Conservation (phyloP, 345 rosid genomes). For the Physaria fendleri region DNA sequence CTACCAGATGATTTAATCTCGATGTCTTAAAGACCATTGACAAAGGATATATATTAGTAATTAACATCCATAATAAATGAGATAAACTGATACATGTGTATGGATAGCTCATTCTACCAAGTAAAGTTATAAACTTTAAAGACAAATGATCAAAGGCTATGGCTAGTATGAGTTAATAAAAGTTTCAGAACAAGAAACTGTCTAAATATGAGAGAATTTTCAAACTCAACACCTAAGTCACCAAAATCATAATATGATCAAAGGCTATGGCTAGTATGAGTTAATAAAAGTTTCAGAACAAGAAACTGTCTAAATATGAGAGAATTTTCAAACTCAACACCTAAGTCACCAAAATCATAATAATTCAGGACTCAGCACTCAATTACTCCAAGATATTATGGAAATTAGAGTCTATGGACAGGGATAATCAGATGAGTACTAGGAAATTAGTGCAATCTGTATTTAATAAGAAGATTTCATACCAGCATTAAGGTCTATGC, state of each 20-base stretch:
- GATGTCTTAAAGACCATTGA: too few species aligned
- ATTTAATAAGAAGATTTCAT: too few species aligned
- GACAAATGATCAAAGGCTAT: not conserved
- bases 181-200: not conserved
- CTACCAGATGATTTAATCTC: constrained; percentile 23
- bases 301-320: not conserved
- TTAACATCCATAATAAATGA: not conserved
- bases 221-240: not conserved
- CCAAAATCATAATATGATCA: not conserved
- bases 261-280: not conserved
- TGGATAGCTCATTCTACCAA: not conserved
- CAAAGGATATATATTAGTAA: not conserved
- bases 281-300: not conserved
- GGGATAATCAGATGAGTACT: too few species aligned
- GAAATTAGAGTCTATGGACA: too few species aligned
- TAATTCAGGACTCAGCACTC: too few species aligned
- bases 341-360: too few species aligned
- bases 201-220: not conserved
- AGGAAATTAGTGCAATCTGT: too few species aligned
- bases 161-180: not conserved
- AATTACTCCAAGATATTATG: too few species aligned
- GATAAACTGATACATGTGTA: too few species aligned
- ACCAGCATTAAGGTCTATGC: too few species aligned
- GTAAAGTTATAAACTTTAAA: not conserved
- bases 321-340: not conserved